phyloP scores from a whole-genome alignment of 1,284 basidiomycete species.

The Schizopora paradoxa region DNA sequence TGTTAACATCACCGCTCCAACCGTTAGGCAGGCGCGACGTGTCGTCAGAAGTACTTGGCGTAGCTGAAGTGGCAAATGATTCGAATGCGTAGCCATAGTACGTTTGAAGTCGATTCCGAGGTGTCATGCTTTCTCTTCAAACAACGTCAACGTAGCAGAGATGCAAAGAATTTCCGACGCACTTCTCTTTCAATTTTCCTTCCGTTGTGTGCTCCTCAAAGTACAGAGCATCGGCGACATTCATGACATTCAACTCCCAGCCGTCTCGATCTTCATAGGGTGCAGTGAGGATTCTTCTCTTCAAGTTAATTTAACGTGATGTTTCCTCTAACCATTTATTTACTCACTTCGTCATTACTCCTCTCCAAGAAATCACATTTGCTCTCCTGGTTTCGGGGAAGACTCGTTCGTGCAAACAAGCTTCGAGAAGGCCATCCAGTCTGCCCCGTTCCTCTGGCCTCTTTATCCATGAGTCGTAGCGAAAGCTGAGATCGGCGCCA shows the following conservation, averaged over 20 bases:
- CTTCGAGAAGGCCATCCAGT: slow-evolving; percentile 60
- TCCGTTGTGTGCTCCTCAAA: slow-evolving; percentile 76
- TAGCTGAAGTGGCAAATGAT: slow-evolving; percentile 69
- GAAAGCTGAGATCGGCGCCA: slow-evolving; percentile 56
- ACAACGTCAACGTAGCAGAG: slow-evolving; percentile 12
- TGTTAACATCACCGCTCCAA: slow-evolving; percentile 88
- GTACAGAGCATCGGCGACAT: slow-evolving; percentile 71
- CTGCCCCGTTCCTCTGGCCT: slow-evolving; percentile 59
- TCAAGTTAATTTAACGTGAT: slow-evolving; percentile 21
- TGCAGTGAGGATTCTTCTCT: slow-evolving; percentile 67
- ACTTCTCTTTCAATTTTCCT: slow-evolving; percentile 58
- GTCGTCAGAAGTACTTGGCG: slow-evolving; percentile 26
- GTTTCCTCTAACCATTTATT: slow-evolving; percentile 16
- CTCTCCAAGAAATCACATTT: slow-evolving; percentile 77
- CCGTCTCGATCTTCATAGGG: slow-evolving; percentile 77
- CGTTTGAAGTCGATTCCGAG: slow-evolving; percentile 51
- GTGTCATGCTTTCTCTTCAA: slow-evolving; percentile 54
- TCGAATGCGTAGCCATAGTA: slow-evolving; percentile 87
- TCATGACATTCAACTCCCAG: slow-evolving; percentile 85
- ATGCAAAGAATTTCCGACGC: slow-evolving; percentile 22
- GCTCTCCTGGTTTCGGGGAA: slow-evolving; percentile 32
- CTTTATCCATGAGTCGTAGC: slow-evolving; percentile 65
- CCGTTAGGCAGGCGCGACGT: slow-evolving; percentile 40
- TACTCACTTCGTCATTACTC: slow-evolving; percentile 85
- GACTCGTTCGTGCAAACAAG: slow-evolving; percentile 39